These are phyloP conservation scores for Pittosporum tobira DNA, from an alignment of 129 eudicot genomes.

Conservation along the genomic window DNA sequence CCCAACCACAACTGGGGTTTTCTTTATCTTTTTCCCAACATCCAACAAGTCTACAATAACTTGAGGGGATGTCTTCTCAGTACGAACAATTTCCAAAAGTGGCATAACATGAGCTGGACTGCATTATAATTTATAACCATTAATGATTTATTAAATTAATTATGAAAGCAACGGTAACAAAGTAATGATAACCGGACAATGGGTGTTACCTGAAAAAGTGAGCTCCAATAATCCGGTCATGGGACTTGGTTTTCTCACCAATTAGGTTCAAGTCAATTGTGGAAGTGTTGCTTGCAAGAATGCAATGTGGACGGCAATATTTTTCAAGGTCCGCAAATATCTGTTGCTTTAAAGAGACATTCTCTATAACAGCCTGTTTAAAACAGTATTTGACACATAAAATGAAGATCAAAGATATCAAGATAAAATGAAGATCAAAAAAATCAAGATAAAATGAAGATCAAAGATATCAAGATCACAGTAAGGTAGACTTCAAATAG, in stretches of 20 bases:
- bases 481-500: neutral
- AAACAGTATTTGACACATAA: slow-evolving; percentile 3
- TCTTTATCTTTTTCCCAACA: slow-evolving; percentile 79
- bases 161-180: neutral
- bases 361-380: slow-evolving; percentile 73
- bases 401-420: neutral
- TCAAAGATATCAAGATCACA: neutral
- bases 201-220: slow-evolving; percentile 80
- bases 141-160: neutral
- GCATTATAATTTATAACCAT: slow-evolving; percentile 8
- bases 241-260: slow-evolving; percentile 63
- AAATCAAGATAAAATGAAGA: neutral
- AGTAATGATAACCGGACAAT: neutral
- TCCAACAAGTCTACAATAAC: slow-evolving; percentile 72
- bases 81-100: slow-evolving; percentile 86
- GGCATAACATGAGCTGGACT: slow-evolving; percentile 99
- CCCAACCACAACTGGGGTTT: slow-evolving; percentile 83
- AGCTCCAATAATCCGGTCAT: slow-evolving; percentile 71
- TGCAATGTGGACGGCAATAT: slow-evolving; percentile 58
- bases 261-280: slow-evolving; percentile 54
- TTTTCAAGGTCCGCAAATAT: slow-evolving; percentile 63
- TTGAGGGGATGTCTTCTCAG: slow-evolving; percentile 81
- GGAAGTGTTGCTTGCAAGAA: slow-evolving; percentile 68
- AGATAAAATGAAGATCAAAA: neutral
- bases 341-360: slow-evolving; percentile 53